Base-by-base conservation (phyloP, 495 filamentous ascomycete species). In the Viridothelium virens region DNA sequence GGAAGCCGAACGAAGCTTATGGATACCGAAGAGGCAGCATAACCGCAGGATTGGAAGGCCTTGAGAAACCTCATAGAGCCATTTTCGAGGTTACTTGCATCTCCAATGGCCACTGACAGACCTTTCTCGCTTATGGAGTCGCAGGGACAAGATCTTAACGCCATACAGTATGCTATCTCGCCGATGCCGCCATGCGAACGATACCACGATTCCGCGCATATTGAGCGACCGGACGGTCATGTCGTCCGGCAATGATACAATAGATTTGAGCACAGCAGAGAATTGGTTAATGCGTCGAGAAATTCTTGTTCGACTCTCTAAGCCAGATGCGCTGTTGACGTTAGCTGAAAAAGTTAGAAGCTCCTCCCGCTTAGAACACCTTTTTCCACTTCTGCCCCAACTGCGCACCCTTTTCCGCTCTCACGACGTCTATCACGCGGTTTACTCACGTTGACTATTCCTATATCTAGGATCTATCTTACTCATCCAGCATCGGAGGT, bases 201-300 rank as follows among this genome's bases (percentile, higher is more conserved):
- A 61, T 18, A 65, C 47, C 7, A 65, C 65, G 11, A 68, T 68
- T 31, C 66, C 66, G 18, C 33, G 38, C 12, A 50, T 68, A 36
- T 56, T 68, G 63, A 44, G 36, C 36, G 34, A 65, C 14, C 63
- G 62, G 31, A 47, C 61, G n/a, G 47, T 53, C 1, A 33, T 44
- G 9, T 63, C 48, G 12, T 61, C 46, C 25, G 48, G 38, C 11
- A 48, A 64, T 16, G 63, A 65, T 11, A 38, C n/a, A 9, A 73
- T 77, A 41, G 74, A 77, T 53, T 68, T 77, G 9, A 61, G 66
- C 3, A 75, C 71, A 1, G 71, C 75, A 0, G 75, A 77, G 69
- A 77, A 77, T 67, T 71, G 67, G 66, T 37, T 77, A 0, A 25
- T 77, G 47, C 70, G 72, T 62, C 36, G 67, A 48, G 74, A 75